Percentiles rank a stretch among this genome's conserved stretches.
These are phyloP conservation scores for Spencermartinsiella europaea DNA, from an alignment of 805 yeast genomes.

Conservation along the genomic window DNA sequence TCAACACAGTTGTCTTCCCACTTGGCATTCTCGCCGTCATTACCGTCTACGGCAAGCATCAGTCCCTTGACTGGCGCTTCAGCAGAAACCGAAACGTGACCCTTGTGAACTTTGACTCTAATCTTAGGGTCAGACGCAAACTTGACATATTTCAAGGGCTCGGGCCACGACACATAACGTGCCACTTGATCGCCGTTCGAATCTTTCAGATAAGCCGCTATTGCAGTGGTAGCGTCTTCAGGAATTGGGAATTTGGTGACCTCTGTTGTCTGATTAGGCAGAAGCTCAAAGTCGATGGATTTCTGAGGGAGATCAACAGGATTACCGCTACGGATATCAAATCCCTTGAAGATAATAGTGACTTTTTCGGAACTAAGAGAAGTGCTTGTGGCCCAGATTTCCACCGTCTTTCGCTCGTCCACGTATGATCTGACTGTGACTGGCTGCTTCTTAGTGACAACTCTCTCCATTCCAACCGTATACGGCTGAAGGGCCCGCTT, in stretches of 20 bases:
- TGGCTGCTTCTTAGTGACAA: slow-evolving; percentile 12
- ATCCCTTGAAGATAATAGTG: background rate
- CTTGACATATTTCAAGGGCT: slow-evolving; percentile 39
- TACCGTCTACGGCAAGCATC: slow-evolving; percentile 1
- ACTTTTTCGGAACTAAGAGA: slow-evolving; percentile 11
- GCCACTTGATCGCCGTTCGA: slow-evolving; percentile 25
- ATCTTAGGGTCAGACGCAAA: slow-evolving; percentile 1
- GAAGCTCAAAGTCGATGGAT: slow-evolving; percentile 4
- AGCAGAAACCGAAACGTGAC: slow-evolving; percentile 3
- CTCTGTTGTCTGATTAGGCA: slow-evolving; percentile 33
- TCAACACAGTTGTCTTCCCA: slow-evolving; percentile 12
- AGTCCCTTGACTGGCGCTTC: slow-evolving; percentile 7
- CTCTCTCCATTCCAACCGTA: slow-evolving; percentile 35
- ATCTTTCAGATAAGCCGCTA: slow-evolving; percentile 18
- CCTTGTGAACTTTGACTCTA: background rate
- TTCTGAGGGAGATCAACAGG: background rate
- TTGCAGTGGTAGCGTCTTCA: slow-evolving; percentile 7
- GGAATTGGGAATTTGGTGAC: slow-evolving; percentile 18
- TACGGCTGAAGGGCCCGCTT: slow-evolving; percentile 38
- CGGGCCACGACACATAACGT: slow-evolving; percentile 45
- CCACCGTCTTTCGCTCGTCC: slow-evolving; percentile 28
- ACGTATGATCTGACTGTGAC: slow-evolving; percentile 21
- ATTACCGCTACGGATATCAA: slow-evolving; percentile 6
- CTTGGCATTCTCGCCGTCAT: slow-evolving; percentile 6
- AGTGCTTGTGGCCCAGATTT: slow-evolving; percentile 41